Evolutionary conservation across 495 filamentous ascomycete species (phyloP), one percentile per base, ranked within the genome.

Genomic region (Lasiosphaeria ovina): DNA sequence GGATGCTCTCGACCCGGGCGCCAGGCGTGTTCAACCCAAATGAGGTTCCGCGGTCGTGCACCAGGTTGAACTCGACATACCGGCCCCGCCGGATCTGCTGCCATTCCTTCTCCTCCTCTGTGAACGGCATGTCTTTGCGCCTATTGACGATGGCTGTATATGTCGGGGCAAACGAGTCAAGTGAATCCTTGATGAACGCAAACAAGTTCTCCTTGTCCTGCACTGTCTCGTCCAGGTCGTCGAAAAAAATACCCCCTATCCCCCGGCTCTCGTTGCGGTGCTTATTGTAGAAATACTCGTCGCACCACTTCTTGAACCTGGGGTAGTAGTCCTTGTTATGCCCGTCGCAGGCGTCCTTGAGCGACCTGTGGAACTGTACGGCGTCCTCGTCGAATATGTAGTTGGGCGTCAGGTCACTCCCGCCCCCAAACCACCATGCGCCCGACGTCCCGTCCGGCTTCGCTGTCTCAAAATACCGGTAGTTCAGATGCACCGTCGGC

Each of bases 61-160:
- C 90, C 16, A 99, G 83, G 76, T 99, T 99, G 75, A 99, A 99
- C 73, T 99, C 94, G 33, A 99, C 95, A 74, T 99, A 99, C 65
- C 89, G 79, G 38, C 95, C 94, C 53, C 94, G 81, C 35, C 94
- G 83, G 61, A 99, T 79, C 78, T 98, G 94, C 74, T 99, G 94
- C 94, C 94, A 99, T 59, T 89, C 82, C 78, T 96, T 97, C 77
- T 97, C 89, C 58, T 83, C 77, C 11, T 85, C 85, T 0, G 89
- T 90, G 65, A 85, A 99, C 0, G 89, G 84, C 90, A 96, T 90
- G 61, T 97, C 90, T 78, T 96, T 99, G 55, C 94, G 78, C 66
- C 80, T 86, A 66, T 89, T 78, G 35, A 99, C 81, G 66, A 99
- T 96, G 3, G 94, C 92, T 10, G 97, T 63, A 71, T 99, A 99